A percentile compares a stretch with the other conserved stretches of the same genome.
Evolutionary conservation across 2,329 filamentous ascomycete genomes (phyloP).

Genomic region (Cadophora sp.): DNA sequence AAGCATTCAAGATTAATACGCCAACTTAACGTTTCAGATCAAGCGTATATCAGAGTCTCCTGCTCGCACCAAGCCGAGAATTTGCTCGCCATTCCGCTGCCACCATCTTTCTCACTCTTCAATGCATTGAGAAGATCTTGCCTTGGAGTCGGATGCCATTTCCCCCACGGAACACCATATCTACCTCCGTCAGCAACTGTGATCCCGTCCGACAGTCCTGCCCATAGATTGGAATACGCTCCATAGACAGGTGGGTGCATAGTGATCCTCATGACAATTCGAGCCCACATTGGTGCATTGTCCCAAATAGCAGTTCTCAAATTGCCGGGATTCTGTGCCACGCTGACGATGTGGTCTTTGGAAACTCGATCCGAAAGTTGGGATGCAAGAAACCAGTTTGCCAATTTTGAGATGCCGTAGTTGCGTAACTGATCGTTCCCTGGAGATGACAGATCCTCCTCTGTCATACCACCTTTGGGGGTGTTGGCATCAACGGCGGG

Average conservation of each 20-base stretch:
- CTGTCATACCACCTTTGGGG: conserved; percentile 8
- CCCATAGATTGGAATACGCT: conserved; percentile 21
- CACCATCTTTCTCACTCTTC: conserved; percentile 23
- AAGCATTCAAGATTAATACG: no score
- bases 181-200: conserved; percentile 12
- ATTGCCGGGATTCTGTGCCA: conserved; percentile 18
- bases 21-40: neutral
- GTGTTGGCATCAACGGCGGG: conserved; percentile 11
- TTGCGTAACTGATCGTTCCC: neutral
- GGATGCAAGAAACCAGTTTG: conserved; percentile 21
- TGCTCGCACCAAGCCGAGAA: conserved; percentile 23
- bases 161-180: conserved; percentile 25
- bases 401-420: conserved; percentile 14
- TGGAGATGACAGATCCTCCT: neutral
- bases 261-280: conserved; percentile 12
- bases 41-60: conserved; percentile 12
- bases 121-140: conserved; percentile 18
- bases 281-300: conserved; percentile 6
- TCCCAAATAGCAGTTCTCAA: conserved; percentile 23
- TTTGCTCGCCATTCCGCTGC: conserved; percentile 12
- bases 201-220: conserved; percentile 9
- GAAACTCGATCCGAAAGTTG: neutral
- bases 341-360: neutral
- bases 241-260: conserved; percentile 29
- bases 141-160: conserved; percentile 18